Conservation (phyloP, 345 rosid species). For the Salix arbutifolia region DNA sequence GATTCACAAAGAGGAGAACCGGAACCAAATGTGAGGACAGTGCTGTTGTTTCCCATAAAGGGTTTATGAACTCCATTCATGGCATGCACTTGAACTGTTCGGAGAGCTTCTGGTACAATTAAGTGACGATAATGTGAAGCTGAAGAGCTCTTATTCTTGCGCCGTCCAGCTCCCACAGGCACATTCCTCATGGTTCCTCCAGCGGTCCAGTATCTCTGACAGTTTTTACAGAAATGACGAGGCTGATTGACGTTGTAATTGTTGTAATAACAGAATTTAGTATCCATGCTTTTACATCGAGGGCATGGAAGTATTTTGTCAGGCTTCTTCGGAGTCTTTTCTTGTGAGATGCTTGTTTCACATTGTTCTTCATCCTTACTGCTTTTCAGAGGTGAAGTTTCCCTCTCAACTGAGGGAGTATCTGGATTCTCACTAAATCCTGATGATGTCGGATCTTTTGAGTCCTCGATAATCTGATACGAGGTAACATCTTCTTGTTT, state of each 20-base stretch:
- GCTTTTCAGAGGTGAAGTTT: slow-evolving; percentile 34
- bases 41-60: slow-evolving; percentile 1
- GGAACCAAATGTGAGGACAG: slow-evolving; percentile 18
- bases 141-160: slow-evolving; percentile 27
- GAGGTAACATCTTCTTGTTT: slow-evolving; percentile 19
- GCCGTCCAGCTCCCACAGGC: slow-evolving; percentile 32
- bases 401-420: slow-evolving; percentile 26
- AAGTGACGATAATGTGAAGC: slow-evolving; percentile 21
- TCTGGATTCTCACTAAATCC: slow-evolving; percentile 26
- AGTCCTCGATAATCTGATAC: slow-evolving; percentile 12
- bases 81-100: slow-evolving; percentile 22
- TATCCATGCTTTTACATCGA: slow-evolving; percentile 33
- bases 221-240: slow-evolving; percentile 33
- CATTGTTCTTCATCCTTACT: slow-evolving; percentile 40
- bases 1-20: slow-evolving; percentile 19
- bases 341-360: slow-evolving; percentile 38
- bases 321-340: slow-evolving; percentile 27
- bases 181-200: slow-evolving; percentile 37
- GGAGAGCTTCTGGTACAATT: slow-evolving; percentile 33
- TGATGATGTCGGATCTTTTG: slow-evolving; percentile 22
- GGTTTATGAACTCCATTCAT: slow-evolving; percentile 5
- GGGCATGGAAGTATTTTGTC: slow-evolving; percentile 32
- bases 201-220: slow-evolving; percentile 34
- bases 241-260: slow-evolving; percentile 34
- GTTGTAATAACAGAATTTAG: slow-evolving; percentile 34